phyloP scores from a whole-genome alignment of 78 protist genomes.

The Isochrysis galbana region DNA sequence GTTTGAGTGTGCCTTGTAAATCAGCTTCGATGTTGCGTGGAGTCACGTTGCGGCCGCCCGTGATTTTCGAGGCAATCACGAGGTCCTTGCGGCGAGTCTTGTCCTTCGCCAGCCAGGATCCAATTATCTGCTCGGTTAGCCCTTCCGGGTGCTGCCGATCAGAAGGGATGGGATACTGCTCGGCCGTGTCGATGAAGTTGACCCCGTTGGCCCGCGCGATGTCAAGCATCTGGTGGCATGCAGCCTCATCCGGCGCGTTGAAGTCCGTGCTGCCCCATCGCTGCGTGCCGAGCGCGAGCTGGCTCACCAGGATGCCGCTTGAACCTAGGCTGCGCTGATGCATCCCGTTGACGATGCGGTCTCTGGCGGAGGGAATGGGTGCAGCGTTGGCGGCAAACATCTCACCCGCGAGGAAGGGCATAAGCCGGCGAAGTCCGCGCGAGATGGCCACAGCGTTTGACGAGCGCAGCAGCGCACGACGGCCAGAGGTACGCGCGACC shows the following conservation, averaged over 20 bases:
- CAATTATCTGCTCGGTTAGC: conserved; percentile 24
- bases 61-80: conserved; percentile 46
- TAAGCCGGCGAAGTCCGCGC: too few relatives aligned
- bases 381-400: too few relatives aligned
- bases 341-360: too few relatives aligned
- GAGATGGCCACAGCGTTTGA: too few relatives aligned
- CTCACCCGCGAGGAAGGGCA: too few relatives aligned
- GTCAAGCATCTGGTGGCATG: conserved; percentile 7
- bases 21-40: neutral
- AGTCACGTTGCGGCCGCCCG: conserved; percentile 22
- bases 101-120: conserved; percentile 17
- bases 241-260: conserved; percentile 44
- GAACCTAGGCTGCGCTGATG: too few relatives aligned
- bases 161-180: conserved; percentile 43
- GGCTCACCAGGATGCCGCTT: neutral
- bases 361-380: too few relatives aligned
- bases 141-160: conserved; percentile 9
- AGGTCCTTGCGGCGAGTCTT: neutral
- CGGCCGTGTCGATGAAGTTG: conserved; percentile 39
- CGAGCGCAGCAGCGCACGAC: too few relatives aligned
- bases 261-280: conserved; percentile 30
- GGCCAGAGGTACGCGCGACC: too few relatives aligned
- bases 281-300: conserved; percentile 46
- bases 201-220: neutral
- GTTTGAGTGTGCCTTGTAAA: neutral